These are phyloP conservation scores for Zasmidium angulare DNA, from an alignment of 2,329 filamentous ascomycete species.

Conservation along the genomic window DNA sequence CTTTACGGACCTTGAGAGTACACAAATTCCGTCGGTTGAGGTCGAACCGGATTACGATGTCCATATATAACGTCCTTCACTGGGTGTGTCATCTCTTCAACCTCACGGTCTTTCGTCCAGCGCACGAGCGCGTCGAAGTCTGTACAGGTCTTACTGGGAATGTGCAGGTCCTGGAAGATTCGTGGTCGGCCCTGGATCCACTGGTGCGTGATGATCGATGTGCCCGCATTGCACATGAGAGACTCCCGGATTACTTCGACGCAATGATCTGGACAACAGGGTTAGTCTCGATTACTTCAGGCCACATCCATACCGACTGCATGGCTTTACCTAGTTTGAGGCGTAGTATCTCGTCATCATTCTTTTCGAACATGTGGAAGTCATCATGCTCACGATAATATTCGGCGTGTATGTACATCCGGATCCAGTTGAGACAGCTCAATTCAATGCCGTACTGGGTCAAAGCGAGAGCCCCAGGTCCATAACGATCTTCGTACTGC, in stretches of 20 bases:
- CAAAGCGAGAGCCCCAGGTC: neutral
- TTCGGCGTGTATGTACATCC: neutral
- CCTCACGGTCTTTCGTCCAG: neutral
- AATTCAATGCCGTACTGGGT: neutral
- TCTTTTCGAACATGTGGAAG: neutral
- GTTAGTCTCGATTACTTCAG: too few relatives aligned
- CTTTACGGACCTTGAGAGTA: neutral
- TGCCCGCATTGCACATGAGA: neutral
- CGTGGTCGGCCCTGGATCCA: neutral
- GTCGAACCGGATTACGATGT: neutral
- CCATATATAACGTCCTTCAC: neutral
- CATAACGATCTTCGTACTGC: neutral
- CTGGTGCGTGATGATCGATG: neutral
- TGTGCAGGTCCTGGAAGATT: neutral
- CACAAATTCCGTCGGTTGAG: neutral
- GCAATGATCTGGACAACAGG: neutral
- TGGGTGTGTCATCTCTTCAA: neutral
- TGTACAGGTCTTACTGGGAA: neutral
- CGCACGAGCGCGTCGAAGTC: neutral
- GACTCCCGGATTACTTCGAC: neutral
- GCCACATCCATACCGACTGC: neutral
- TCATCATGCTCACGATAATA: neutral
- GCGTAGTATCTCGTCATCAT: neutral
- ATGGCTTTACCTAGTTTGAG: neutral
- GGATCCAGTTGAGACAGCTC: neutral